Evolutionary conservation across 257 asterid species (phyloP), one percentile per base, ranked within the genome.

Genomic region (Ophiorrhiza pumila): DNA sequence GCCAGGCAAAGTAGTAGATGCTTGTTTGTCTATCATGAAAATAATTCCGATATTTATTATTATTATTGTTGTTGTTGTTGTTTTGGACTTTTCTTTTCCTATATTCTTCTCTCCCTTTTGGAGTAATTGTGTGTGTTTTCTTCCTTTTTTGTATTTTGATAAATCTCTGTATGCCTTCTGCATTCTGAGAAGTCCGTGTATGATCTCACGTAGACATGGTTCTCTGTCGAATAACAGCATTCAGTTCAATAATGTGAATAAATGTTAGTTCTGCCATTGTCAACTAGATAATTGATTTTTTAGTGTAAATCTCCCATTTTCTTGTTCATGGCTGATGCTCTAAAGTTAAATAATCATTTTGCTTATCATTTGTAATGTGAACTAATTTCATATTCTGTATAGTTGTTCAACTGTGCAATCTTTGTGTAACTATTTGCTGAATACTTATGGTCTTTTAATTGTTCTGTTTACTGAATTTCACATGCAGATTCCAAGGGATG

Each of bases 401-500:
- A 7, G 13, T 53, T 50, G 64, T 23, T 71, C 25, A 9, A 2
- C 0, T 37, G 25, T 35, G 39, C n/a, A 41, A 53, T 27, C 49
- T 69, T 23, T 35, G 23, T 6, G 25, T 27, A 39, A 39, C 41
- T 71, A 11, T 39, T 50, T 17, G 59, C 45, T 39, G 39, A 43
- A 37, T 11, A 64, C 39, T 75, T 60, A 57, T n/a, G 23, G 71
- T 68, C 61, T 29, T 71, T 45, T 47, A 46, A 46, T 62, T 47
- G 64, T 27, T 23, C 35, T 37, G 42, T 13, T 27, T 47, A 56
- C 20, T 39, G 43, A 14, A 12, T 66, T 73, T 63, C 68, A 46
- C n/a, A 12, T 72, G 61, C 82, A 91, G 97, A 74, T 91, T 76
- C 96, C 98, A 45, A 86, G 91, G 80, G 97, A 91, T 49, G 97